phyloP scores from a whole-genome alignment of 139 green algal genomes.

The Chlorella sorokiniana region DNA sequence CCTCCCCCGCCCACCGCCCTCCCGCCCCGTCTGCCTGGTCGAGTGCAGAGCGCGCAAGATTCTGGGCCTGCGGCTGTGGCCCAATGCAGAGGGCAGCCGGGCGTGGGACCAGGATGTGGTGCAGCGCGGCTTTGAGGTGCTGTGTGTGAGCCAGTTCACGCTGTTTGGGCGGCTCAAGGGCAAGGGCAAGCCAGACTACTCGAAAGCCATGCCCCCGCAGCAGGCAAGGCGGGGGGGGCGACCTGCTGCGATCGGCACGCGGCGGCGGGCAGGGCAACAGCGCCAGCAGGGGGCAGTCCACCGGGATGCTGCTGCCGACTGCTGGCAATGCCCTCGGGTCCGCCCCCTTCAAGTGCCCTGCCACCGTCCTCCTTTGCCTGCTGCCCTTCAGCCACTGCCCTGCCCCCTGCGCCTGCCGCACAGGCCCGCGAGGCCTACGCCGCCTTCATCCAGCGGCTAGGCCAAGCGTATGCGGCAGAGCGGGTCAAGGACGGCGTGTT shows the following conservation, averaged over 20 bases:
- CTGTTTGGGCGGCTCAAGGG: constrained; percentile 72
- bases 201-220: constrained; percentile 68
- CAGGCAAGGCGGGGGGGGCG: constrained; percentile 32
- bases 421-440: constrained; percentile 63
- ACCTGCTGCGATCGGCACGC: neutral
- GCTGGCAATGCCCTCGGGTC: too few species aligned
- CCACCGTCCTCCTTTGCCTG: neutral
- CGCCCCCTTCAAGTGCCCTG: neutral
- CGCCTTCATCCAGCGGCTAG: constrained; percentile 57
- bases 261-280: neutral
- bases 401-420: neutral
- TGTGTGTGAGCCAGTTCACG: constrained; percentile 83
- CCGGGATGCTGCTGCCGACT: too few species aligned
- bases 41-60: constrained; percentile 49
- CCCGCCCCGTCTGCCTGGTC: neutral
- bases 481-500: constrained; percentile 67
- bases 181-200: constrained; percentile 80
- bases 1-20: neutral
- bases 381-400: neutral
- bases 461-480: constrained; percentile 48
- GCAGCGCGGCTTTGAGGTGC: constrained; percentile 51
- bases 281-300: neutral
- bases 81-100: constrained; percentile 43
- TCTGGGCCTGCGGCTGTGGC: constrained; percentile 63
- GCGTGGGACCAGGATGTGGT: constrained; percentile 65